phyloP scores from a whole-genome alignment of 2,329 filamentous ascomycete genomes.

The Septoria linicola region DNA sequence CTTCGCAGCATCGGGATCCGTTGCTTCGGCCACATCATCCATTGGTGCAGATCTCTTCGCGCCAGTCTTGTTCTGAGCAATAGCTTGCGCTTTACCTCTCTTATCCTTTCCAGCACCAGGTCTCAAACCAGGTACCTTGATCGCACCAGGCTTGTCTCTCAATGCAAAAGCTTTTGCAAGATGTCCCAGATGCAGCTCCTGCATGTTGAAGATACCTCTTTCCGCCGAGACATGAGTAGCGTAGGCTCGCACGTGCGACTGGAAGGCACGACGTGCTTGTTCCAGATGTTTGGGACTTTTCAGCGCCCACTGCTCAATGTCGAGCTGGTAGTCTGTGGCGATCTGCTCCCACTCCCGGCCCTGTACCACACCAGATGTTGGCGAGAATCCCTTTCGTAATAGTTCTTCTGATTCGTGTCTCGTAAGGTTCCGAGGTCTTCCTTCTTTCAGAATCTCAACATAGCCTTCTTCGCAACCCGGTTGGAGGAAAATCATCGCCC shows the following conservation, averaged over 20 bases:
- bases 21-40: slow-evolving; percentile 33
- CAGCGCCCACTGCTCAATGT: slow-evolving; percentile 64
- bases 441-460: slow-evolving; percentile 71
- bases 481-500: slow-evolving; percentile 83
- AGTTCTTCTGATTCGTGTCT: slow-evolving; percentile 65
- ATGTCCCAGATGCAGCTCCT: slow-evolving; percentile 85
- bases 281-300: slow-evolving; percentile 70
- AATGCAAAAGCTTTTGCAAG: slow-evolving; percentile 90
- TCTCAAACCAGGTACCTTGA: slow-evolving; percentile 56
- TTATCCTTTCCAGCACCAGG: slow-evolving; percentile 50
- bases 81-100: slow-evolving; percentile 40
- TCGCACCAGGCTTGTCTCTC: slow-evolving; percentile 81
- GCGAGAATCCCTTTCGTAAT: slow-evolving; percentile 61
- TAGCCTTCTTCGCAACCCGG: slow-evolving; percentile 93
- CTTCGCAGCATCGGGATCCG: slow-evolving; percentile 48
- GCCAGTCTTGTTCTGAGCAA: slow-evolving; percentile 35
- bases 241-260: slow-evolving; percentile 90
- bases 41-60: slow-evolving; percentile 37
- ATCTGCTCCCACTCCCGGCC: slow-evolving; percentile 61
- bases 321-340: slow-evolving; percentile 67
- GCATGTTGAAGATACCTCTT: slow-evolving; percentile 85
- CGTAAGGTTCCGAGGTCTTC: slow-evolving; percentile 57
- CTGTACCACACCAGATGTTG: slow-evolving; percentile 39
- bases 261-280: slow-evolving; percentile 79
- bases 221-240: slow-evolving; percentile 89